Conservation (phyloP, 2,329 filamentous ascomycete genomes). For the Colletotrichum lupini region DNA sequence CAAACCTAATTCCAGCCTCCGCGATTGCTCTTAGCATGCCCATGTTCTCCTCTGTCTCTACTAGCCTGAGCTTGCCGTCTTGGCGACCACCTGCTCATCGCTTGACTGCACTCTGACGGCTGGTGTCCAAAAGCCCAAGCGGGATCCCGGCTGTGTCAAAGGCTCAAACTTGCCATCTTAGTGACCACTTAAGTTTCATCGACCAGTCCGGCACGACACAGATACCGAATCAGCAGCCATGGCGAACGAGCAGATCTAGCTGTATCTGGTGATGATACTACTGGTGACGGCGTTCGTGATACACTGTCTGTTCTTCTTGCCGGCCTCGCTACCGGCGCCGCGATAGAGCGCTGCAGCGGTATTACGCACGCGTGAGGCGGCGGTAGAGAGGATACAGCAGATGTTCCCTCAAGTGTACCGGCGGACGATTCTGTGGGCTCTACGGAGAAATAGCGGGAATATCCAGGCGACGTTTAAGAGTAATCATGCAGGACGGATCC, state of each 20-base stretch:
- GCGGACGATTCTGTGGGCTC: conserved; percentile 89
- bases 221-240: conserved; percentile 47
- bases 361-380: conserved; percentile 69
- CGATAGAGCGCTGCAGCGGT: conserved; percentile 53
- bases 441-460: conserved; percentile 90
- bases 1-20: too few relatives aligned
- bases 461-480: conserved; percentile 88
- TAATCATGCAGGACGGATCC: conserved; percentile 72
- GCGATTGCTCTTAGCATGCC: too few relatives aligned
- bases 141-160: too few relatives aligned
- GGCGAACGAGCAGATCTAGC: conserved; percentile 79
- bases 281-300: conserved; percentile 84
- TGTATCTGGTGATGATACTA: conserved; percentile 85
- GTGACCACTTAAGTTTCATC: background rate
- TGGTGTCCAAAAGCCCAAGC: too few relatives aligned
- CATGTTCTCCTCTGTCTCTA: too few relatives aligned
- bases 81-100: too few relatives aligned
- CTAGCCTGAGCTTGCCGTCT: too few relatives aligned
- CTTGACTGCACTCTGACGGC: too few relatives aligned
- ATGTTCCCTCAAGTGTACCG: conserved; percentile 94
- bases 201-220: conserved; percentile 15
- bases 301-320: conserved; percentile 83
- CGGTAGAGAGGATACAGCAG: conserved; percentile 86
- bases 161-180: too few relatives aligned
- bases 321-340: conserved; percentile 40